phyloP scores from a whole-genome alignment of 1,139 yeast species.

The Yamadazyma jaroonii region DNA sequence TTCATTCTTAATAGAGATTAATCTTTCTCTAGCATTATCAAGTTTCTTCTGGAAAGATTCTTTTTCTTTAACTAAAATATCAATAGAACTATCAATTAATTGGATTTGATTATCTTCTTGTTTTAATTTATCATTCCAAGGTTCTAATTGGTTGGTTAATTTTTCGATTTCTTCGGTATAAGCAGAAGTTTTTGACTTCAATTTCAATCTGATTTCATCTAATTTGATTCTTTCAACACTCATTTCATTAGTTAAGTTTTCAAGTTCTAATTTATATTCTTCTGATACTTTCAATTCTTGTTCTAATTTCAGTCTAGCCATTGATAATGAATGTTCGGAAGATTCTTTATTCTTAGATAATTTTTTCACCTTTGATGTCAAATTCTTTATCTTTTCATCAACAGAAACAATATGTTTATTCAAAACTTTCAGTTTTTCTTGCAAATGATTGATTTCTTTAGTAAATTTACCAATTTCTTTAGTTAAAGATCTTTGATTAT shows the following conservation, averaged over 20 bases:
- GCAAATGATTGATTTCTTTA: conserved; percentile 29
- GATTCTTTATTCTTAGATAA: conserved; percentile 47
- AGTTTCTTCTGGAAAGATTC: conserved; percentile 43
- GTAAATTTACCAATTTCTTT: conserved; percentile 27
- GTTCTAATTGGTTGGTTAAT: conserved; percentile 69
- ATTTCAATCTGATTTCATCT: conserved; percentile 59
- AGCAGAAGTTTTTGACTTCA: conserved; percentile 71
- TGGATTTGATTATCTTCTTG: conserved; percentile 65
- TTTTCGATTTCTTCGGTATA: conserved; percentile 61
- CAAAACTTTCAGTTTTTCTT: conserved; percentile 41
- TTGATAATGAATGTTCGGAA: conserved; percentile 34
- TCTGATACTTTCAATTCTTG: conserved; percentile 43
- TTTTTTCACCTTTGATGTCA: conserved; percentile 59
- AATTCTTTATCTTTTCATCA: conserved; percentile 73
- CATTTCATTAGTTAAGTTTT: conserved; percentile 44
- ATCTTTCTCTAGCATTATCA: conserved; percentile 43
- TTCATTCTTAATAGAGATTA: conserved; percentile 47
- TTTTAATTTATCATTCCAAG: conserved; percentile 75
- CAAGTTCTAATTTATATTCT: conserved; percentile 41
- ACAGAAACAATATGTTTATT: conserved; percentile 56
- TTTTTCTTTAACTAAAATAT: conserved; percentile 53
- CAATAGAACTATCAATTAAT: conserved; percentile 63
- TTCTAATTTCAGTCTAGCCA: conserved; percentile 47
- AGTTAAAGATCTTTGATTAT: conserved; percentile 33
- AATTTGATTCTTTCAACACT: conserved; percentile 53